Evolutionary conservation across 2,329 filamentous ascomycete species (phyloP).

Genomic region (Ascochyta viciae-villosae): DNA sequence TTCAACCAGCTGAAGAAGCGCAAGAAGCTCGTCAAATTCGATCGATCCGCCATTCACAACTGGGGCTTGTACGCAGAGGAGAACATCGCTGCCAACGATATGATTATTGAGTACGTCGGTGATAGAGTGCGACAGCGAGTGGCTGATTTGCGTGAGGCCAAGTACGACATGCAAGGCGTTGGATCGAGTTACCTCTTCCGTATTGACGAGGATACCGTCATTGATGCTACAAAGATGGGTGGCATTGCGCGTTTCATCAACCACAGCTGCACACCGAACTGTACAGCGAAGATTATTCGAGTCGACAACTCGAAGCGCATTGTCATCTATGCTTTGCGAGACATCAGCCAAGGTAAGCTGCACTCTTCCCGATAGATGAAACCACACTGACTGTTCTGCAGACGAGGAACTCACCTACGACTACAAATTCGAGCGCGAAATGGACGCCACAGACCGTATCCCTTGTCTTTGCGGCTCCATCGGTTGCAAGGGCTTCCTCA

Average conservation of each 20-base stretch:
- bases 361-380: constrained; percentile 5
- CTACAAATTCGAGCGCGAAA: constrained; percentile 99
- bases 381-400: constrained; percentile 53
- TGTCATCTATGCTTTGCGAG: constrained; percentile 96
- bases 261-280: constrained; percentile 97
- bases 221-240: constrained; percentile 97
- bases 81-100: constrained; percentile 95
- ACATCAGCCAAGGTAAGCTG: constrained; percentile 89
- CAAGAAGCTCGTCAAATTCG: constrained; percentile 99
- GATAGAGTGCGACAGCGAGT: constrained; percentile 97
- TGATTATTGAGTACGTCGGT: constrained; percentile 99
- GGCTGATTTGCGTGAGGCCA: constrained; percentile 90
- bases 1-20: constrained; percentile 99
- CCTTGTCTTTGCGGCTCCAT: constrained; percentile 96
- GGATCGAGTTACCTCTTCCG: constrained; percentile 97
- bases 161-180: constrained; percentile 94
- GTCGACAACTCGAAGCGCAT: constrained; percentile 98
- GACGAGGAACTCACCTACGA: constrained; percentile 99
- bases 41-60: constrained; percentile 96
- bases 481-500: constrained; percentile 98
- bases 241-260: constrained; percentile 99
- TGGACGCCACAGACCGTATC: constrained; percentile 92
- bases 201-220: constrained; percentile 96
- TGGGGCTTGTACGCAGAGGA: constrained; percentile 99
- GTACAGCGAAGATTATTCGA: constrained; percentile 98